Conservation (phyloP, 2,329 filamentous ascomycete species). For the Aspergillus sp. region DNA sequence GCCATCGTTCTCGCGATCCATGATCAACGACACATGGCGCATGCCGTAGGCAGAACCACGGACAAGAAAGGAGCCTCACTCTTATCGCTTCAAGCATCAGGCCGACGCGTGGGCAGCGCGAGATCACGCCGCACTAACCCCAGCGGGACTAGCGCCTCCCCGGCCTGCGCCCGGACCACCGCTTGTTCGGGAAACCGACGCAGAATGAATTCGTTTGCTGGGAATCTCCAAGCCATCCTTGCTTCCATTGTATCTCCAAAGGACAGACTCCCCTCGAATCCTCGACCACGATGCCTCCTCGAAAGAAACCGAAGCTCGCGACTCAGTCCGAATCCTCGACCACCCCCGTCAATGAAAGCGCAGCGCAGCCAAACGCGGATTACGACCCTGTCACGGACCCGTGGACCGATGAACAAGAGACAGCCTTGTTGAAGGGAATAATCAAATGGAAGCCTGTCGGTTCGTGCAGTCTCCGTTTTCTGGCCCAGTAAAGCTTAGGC, state of each 20-base stretch:
- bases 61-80: not conserved
- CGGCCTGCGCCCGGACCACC: slow-evolving; percentile 25
- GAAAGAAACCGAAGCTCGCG: slow-evolving; percentile 62
- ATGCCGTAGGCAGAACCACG: not conserved
- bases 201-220: not conserved
- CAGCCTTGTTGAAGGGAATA: slow-evolving; percentile 86
- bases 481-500: not conserved
- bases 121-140: slow-evolving; percentile 20
- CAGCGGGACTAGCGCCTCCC: slow-evolving; percentile 11
- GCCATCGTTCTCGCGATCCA: slow-evolving; percentile 26
- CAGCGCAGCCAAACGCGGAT: slow-evolving; percentile 36
- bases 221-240: not conserved
- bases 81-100: slow-evolving; percentile 9
- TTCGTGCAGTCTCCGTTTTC: slow-evolving; percentile 37
- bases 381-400: slow-evolving; percentile 62
- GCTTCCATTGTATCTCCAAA: not conserved
- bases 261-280: not conserved
- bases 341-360: slow-evolving; percentile 30
- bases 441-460: slow-evolving; percentile 97
- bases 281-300: slow-evolving; percentile 41
- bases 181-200: slow-evolving; percentile 27
- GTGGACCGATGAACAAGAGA: slow-evolving; percentile 96
- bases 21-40: slow-evolving; percentile 16
- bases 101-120: slow-evolving; percentile 24
- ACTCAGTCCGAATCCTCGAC: slow-evolving; percentile 31